Conservation (phyloP, 164 flowering plant genomes). For the Magnolia sinica region DNA sequence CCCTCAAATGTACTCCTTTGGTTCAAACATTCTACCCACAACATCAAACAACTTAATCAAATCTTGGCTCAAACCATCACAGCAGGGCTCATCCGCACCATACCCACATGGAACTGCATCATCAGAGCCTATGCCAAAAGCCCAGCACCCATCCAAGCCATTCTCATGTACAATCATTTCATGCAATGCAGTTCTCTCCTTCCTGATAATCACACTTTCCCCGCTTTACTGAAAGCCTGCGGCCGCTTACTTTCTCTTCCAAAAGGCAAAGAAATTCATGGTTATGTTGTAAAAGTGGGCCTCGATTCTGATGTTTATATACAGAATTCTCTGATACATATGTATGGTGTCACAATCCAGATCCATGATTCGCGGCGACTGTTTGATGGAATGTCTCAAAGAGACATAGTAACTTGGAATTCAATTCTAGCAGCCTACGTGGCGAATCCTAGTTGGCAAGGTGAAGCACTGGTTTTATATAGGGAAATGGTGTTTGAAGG, state of each 20-base stretch:
- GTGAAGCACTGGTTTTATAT: conserved; percentile 18
- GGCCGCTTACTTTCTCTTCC: conserved; percentile 12
- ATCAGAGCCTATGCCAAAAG: conserved; percentile 31
- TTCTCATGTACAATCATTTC: conserved; percentile 27
- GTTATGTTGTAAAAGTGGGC: conserved; percentile 23
- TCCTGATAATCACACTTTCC: conserved; percentile 30
- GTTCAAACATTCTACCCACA: conserved; percentile 13
- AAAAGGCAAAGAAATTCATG: conserved; percentile 31
- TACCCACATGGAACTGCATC: conserved; percentile 28
- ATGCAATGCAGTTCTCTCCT: conserved; percentile 7
- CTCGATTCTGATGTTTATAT: conserved; percentile 22
- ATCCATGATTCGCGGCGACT: conserved; percentile 17
- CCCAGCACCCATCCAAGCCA: conserved; percentile 26
- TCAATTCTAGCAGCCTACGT: conserved; percentile 16
- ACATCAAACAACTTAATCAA: conserved; percentile 13
- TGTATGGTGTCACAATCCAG: conserved; percentile 10
- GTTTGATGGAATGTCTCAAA: conserved; percentile 23
- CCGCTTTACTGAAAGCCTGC: conserved; percentile 30
- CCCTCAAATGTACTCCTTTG: not conserved
- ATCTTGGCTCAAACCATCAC: conserved; percentile 27
- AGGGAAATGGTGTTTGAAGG: conserved; percentile 18
- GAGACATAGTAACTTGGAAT: conserved; percentile 32
- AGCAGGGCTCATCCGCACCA: conserved; percentile 20
- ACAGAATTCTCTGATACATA: conserved; percentile 26
- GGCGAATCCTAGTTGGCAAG: not conserved